Conservation (phyloP, 768 basidiomycete species). For the Hemileccinum rubropunctum region DNA sequence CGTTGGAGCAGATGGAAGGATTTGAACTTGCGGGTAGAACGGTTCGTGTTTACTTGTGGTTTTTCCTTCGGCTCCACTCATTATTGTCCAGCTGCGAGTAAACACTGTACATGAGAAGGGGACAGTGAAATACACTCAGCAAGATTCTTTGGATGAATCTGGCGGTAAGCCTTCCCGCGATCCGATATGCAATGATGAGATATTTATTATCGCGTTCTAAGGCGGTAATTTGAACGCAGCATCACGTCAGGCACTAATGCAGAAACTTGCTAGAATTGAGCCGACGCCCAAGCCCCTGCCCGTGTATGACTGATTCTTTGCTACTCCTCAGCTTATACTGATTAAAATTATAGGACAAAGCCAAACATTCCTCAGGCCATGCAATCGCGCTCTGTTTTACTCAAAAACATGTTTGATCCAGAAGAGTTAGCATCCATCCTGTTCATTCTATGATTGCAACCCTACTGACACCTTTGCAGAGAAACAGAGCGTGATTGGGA, state of each 20-base stretch:
- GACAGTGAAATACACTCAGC: constrained; percentile 66
- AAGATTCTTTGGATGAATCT: constrained; percentile 84
- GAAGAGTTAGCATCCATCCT: constrained; percentile 66
- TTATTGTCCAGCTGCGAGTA: constrained; percentile 62
- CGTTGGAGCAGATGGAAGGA: constrained; percentile 97
- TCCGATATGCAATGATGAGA: neutral
- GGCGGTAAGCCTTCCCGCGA: constrained; percentile 55
- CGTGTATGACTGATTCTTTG: constrained; percentile 44
- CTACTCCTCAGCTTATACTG: constrained; percentile 2
- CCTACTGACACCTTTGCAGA: constrained; percentile 39
- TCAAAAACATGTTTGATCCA: constrained; percentile 98
- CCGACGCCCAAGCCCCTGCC: constrained; percentile 57
- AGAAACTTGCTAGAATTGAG: constrained; percentile 98
- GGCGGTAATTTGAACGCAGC: constrained; percentile 98
- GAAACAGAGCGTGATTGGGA: constrained; percentile 98
- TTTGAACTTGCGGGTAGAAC: constrained; percentile 96
- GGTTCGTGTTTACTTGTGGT: constrained; percentile 40
- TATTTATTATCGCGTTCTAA: constrained; percentile 31
- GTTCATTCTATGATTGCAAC: neutral
- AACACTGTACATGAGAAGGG: constrained; percentile 94
- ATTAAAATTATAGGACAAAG: constrained; percentile 49
- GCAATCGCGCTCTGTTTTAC: constrained; percentile 84
- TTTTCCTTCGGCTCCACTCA: constrained; percentile 14
- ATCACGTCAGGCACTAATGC: constrained; percentile 99
- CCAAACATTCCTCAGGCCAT: constrained; percentile 81